phyloP scores from a whole-genome alignment of 371 early-diverging fungal species.

The Apophysomyces ossiformis region DNA sequence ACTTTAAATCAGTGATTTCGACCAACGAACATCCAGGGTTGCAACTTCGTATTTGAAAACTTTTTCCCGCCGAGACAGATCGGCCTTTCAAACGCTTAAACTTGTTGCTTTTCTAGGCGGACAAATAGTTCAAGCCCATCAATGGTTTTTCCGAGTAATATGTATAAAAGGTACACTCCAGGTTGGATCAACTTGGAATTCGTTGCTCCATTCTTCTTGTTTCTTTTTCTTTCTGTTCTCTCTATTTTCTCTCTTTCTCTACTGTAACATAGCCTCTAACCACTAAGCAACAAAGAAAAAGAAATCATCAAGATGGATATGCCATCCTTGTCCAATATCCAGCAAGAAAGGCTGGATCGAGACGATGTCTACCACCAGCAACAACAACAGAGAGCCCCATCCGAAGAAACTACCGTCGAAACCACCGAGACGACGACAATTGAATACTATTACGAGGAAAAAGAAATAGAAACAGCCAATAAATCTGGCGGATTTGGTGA shows the following conservation, averaged over 20 bases:
- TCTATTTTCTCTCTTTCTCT: background rate
- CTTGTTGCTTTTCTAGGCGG: background rate
- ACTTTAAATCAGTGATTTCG: no score
- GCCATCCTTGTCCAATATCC: background rate
- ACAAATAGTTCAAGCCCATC: conserved; percentile 4
- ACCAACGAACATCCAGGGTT: no score
- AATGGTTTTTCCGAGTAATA: conserved; percentile 1
- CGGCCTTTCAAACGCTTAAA: conserved; percentile 8
- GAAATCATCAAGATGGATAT: background rate
- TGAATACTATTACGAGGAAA: background rate
- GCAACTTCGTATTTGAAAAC: background rate
- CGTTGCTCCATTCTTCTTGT: background rate
- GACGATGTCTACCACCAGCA: background rate
- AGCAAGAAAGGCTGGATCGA: conserved; percentile 8
- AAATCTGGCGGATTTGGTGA: conserved; percentile 40
- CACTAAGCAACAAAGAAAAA: no score
- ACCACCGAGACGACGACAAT: background rate
- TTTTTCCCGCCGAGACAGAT: conserved; percentile 4
- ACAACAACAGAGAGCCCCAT: conserved; percentile 1
- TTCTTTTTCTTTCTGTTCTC: background rate
- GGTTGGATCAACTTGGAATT: background rate
- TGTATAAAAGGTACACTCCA: background rate
- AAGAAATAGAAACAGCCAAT: background rate
- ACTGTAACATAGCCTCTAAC: no score
- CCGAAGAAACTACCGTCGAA: conserved; percentile 1